Evolutionary conservation across 1,284 basidiomycete species (phyloP), one percentile per base, ranked within the genome.

Genomic region (Earliella scabrosa): DNA sequence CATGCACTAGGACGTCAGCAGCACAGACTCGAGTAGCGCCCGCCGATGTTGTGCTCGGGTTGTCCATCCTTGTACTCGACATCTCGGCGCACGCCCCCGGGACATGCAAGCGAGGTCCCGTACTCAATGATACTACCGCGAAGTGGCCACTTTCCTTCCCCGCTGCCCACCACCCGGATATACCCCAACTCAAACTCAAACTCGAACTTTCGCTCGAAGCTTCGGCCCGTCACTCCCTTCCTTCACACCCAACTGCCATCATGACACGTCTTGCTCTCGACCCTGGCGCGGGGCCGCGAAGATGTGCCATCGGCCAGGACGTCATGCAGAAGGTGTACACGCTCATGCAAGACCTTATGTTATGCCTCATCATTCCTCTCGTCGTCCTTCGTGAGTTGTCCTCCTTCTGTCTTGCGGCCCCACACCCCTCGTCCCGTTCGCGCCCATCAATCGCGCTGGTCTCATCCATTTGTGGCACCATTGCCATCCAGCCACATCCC

Each of bases 341-440:
- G 63, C 29, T 59, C 55, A 39, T 73, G 71, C 50, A 67, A 47
- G 86, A 90, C 51, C 60, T 78, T 50, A 48, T 73, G n/a, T 70
- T 86, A 58, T 87, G 83, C 60, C 74, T 85, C 64, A 69, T 78
- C 3, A 49, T 85, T 24, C 86, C 88, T 20, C 44, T 83, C 38
- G 31, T 85, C 77, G 70, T 73, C 20, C 66, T 87, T 31, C 86
- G 88, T 89, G 66, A 60, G 86, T 51, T 13, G 8, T 40, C 21
- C 29, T 8, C 2, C 18, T 1, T 10, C 1, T n/a, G n/a, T n/a
- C n/a, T n/a, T n/a, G n/a, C n/a, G n/a, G n/a, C n/a, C n/a, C n/a
- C n/a, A n/a, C n/a, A n/a, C n/a, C n/a, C n/a, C n/a, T n/a, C n/a
- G n/a, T n/a, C n/a, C n/a, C n/a, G n/a, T n/a, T n/a, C n/a, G n/a